A percentile compares a stretch with the other conserved stretches of the same genome.
phyloP scores from a whole-genome alignment of 2,329 filamentous ascomycete genomes.

The Fusarium subtropicale region DNA sequence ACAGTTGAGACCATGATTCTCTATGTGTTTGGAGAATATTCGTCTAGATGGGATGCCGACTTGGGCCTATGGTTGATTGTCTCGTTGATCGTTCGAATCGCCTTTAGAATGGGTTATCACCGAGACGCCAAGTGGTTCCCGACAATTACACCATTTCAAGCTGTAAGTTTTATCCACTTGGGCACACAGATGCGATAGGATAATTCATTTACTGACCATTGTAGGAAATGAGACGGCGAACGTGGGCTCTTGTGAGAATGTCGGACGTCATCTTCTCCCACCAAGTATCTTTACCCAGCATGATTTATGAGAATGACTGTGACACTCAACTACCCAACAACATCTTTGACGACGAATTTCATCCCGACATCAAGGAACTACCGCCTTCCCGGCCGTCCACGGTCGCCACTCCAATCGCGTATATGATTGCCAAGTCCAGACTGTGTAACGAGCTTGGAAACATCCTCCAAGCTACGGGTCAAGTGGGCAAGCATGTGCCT shows the following conservation, averaged over 20 bases:
- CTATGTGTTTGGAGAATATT: slow-evolving; percentile 81
- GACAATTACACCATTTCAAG: slow-evolving; percentile 78
- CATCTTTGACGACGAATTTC: slow-evolving; percentile 83
- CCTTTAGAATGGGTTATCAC: slow-evolving; percentile 80
- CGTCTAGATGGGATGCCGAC: slow-evolving; percentile 78
- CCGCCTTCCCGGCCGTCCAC: slow-evolving; percentile 74
- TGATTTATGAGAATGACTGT: slow-evolving; percentile 79
- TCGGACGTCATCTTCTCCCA: slow-evolving; percentile 82
- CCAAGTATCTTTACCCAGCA: slow-evolving; percentile 73
- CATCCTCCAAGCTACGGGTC: slow-evolving; percentile 74
- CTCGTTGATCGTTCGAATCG: slow-evolving; percentile 66
- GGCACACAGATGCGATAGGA: background rate
- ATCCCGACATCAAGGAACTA: slow-evolving; percentile 73
- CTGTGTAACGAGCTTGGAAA: slow-evolving; percentile 76
- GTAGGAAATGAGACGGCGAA: slow-evolving; percentile 76
- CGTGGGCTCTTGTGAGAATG: slow-evolving; percentile 78
- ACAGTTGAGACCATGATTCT: slow-evolving; percentile 83
- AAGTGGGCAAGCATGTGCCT: slow-evolving; percentile 64
- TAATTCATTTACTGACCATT: slow-evolving; percentile 9
- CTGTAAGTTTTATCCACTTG: slow-evolving; percentile 57
- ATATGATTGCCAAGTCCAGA: slow-evolving; percentile 80
- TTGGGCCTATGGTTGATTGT: slow-evolving; percentile 71
- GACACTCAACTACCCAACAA: slow-evolving; percentile 82
- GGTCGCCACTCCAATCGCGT: slow-evolving; percentile 81
- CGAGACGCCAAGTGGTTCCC: slow-evolving; percentile 81